Base-by-base conservation (phyloP, 1,284 basidiomycete genomes). In the Ceratobasidium sp. region DNA sequence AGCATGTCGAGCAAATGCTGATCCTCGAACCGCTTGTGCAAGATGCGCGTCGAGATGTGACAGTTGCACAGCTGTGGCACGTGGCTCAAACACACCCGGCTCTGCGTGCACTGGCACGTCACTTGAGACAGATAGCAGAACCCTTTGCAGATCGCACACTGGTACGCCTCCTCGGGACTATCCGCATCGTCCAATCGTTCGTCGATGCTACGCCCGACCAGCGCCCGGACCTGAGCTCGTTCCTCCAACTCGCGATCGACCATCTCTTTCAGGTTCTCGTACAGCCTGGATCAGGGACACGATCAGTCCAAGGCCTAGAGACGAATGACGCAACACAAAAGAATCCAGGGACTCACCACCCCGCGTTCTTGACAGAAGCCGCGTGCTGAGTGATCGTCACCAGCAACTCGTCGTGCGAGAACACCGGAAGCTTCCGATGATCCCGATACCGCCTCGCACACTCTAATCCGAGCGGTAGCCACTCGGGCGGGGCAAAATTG, bases 401-500 rank as follows among this genome's bases (percentile, higher is more conserved):
- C 75, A 99, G 85, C 28, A 99, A 87, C 82, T 99, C 97, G 77
- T 98, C 94, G 80, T 99, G 97, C 32, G 96, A 98, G 82, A 99
- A 99, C 5, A 99, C 97, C 1, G 97, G 97, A 36, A 92, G 85
- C 80, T 98, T 98, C 80, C 89, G 84, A 80, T 98, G 93, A 74
- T 92, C 88, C 78, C 93, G 89, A 81, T 99, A 97, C 59, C 93
- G 87, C 79, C 89, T 86, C 16, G 96, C 93, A 78, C 95, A 97
- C 74, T 94, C 92, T 58, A 92, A 86, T 45, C 93, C 97, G 73
- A 89, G 88, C 23, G 90, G 84, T 65, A 99, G 84, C 97, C 97
- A 99, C 80, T 98, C 95, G 18, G 96, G 94, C 46, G 98, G 84
- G 4, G 97, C 97, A 81, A 99, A 99, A 82, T 99, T 99, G 79